Evolutionary conservation across 345 rosid species (phyloP).

Genomic region (Eucalyptus lansdowneana): DNA sequence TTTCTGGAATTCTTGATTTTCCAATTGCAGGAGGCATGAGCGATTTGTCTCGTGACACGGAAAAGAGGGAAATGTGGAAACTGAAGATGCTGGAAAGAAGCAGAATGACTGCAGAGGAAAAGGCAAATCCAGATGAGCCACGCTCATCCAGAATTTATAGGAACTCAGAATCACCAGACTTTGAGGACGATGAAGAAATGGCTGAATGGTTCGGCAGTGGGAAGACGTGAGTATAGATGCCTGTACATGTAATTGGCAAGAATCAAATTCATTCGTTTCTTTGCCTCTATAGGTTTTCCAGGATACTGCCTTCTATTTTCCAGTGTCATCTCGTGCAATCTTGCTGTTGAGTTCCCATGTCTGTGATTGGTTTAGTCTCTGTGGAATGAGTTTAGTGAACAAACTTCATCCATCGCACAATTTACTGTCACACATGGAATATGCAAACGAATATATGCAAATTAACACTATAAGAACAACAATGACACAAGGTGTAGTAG

Average conservation of each 20-base stretch:
- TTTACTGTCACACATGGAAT: not conserved
- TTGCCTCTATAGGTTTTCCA: not conserved
- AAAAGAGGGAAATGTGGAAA: constrained; percentile 36
- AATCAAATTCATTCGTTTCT: not conserved
- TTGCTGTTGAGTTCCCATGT: not conserved
- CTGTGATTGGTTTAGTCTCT: not conserved
- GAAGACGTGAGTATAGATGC: not conserved
- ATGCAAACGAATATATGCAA: not conserved
- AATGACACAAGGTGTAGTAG: not conserved
- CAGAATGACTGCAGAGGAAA: not conserved
- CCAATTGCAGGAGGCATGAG: constrained; percentile 56
- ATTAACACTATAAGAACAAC: not conserved
- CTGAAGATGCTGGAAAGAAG: constrained; percentile 25
- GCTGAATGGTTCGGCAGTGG: constrained; percentile 48
- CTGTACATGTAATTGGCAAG: not conserved
- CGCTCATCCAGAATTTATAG: not conserved
- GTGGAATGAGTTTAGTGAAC: not conserved
- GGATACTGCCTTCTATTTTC: not conserved
- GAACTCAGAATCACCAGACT: constrained; percentile 15
- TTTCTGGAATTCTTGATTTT: constrained; percentile 26
- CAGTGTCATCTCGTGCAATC: not conserved
- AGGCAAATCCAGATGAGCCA: constrained; percentile 1
- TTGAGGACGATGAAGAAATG: constrained; percentile 47
- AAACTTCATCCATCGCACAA: not conserved
- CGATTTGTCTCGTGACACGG: constrained; percentile 17